Evolutionary conservation across 352 stramenopile genomes (phyloP), one percentile per base, ranked within the genome.

Genomic region (Globisporangium iwayamae): DNA sequence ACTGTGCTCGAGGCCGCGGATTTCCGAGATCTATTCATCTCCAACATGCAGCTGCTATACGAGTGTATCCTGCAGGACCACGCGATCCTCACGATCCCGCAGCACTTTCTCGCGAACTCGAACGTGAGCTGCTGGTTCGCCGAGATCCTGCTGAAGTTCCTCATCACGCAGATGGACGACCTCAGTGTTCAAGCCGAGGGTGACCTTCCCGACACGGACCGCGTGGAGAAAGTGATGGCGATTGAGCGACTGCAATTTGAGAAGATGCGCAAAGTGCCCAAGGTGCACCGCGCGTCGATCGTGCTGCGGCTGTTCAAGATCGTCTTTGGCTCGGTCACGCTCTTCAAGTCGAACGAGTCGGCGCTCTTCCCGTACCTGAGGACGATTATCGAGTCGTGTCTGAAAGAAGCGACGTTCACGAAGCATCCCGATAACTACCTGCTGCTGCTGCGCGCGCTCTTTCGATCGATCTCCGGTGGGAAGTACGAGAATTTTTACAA

Each of bases 401-500:
- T 99, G 56, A 90, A 87, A 62, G 80, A 95, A 63, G 91, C 93
- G 1, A 97, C 96, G 58, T 91, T 96, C 54, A 94, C 85, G 1
- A 90, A 88, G 56, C 83, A 96, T 36, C 92, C 96, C 11, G 91
- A 98, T 65, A 98, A 98, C 65, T 98, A 98, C 66, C 88, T 98
- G 63, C 85, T 98, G 56, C 78, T 99, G 34, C 71, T 99, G 30
- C 84, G 95, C 5, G 87, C 91, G 6, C 74, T 99, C 16, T 99
- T 99, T 70, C 85, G 96, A 36, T 98, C 91, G 34, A 98, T 99
- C 53, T 98, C 93, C 6, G 94, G 92, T 43, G 95, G 97, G 36
- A 99, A 99, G 67, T 99, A 99, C 74, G 97, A 99, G 75, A 96
- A 97, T 56, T 98, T 98, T 14, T 98, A 99, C 81, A 97, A 97